Evolutionary conservation across 306 rosid species (phyloP), one percentile per base, ranked within the genome.

Genomic region (Fragaria nilgerrensis): DNA sequence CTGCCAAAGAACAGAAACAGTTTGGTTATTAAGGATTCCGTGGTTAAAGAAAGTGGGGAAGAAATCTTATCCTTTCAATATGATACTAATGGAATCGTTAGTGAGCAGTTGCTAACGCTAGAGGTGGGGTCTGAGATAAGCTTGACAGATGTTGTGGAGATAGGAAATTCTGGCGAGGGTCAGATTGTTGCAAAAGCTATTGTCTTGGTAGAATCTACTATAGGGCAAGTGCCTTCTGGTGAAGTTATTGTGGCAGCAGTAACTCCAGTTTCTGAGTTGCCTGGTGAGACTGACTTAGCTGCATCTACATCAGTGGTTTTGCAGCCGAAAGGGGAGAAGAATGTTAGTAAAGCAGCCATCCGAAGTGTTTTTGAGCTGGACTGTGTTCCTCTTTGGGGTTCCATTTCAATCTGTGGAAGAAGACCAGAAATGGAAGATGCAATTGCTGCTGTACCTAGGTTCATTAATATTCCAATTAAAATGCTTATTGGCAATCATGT

Each of bases 381-480:
- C 29, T 86, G 88, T 78, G 34, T 86, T n/a, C 92, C 92, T 44
- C 89, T 88, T 43, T 88, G 92, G 89, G 92, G 92, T 56, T 88
- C 86, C 5, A 82, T 86, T 23, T 88, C 92, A 50, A 75, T 86
- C 55, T 63, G 86, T 75, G 92, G 92, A 77, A 80, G 87, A 78
- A 79, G 88, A 65, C 86, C 85, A 0, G 92, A 88, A 73, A 88
- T 88, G 92, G 92, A 88, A 80, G 92, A 88, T 65, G 88, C 86
- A 25, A 34, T 84, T 68, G 85, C 88, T 64, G 80, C 83, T 36
- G 84, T 84, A 19, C 92, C 92, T 72, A 52, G 71, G 66, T 82
- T 80, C 73, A 71, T 85, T 67, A 88, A 86, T 68, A 79, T 88
- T 69, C 92, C 92, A 36, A 77, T 86, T 52, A 72, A 75, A 82